A percentile compares a stretch with the other conserved stretches of the same genome.
phyloP scores from a whole-genome alignment of 1,284 basidiomycete species.

The Papiliotrema flavescens region DNA sequence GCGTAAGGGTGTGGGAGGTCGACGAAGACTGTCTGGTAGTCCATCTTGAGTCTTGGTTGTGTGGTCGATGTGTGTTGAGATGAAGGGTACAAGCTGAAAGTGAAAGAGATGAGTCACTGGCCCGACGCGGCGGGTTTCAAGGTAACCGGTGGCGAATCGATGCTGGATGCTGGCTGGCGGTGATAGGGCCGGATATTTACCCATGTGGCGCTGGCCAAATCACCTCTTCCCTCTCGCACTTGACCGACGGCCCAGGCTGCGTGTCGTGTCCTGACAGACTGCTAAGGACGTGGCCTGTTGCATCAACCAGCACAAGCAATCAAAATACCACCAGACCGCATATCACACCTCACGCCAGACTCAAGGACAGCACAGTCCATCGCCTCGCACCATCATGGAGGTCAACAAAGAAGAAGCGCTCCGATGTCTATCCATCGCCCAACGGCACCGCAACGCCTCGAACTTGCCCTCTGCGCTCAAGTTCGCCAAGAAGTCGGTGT shows the following conservation, averaged over 20 bases:
- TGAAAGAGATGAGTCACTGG: no score
- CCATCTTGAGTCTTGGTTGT: no score
- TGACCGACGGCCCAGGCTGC: no score
- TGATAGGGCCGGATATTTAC: no score
- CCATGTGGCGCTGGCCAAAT: no score
- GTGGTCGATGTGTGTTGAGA: no score
- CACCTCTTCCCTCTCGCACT: no score
- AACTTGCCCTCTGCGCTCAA: slow-evolving; percentile 76
- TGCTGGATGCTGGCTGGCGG: no score
- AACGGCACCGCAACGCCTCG: slow-evolving; percentile 65
- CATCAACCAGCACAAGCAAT: neutral
- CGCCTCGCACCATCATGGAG: slow-evolving; percentile 58
- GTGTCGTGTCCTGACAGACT: no score
- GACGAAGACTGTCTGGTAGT: slow-evolving; percentile 41
- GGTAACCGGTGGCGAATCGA: no score
- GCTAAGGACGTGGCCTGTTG: neutral
- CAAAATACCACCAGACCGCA: neutral
- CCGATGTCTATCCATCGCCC: slow-evolving; percentile 72
- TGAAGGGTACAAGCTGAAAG: no score
- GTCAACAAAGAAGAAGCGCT: slow-evolving; percentile 85
- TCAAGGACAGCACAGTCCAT: neutral
- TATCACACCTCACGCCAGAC: neutral
- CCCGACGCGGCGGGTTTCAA: no score
- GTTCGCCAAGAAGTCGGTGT: slow-evolving; percentile 85
- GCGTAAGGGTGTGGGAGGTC: slow-evolving; percentile 37